Evolutionary conservation across 1,139 yeast genomes (phyloP).

Genomic region (Candida tropicalis): DNA sequence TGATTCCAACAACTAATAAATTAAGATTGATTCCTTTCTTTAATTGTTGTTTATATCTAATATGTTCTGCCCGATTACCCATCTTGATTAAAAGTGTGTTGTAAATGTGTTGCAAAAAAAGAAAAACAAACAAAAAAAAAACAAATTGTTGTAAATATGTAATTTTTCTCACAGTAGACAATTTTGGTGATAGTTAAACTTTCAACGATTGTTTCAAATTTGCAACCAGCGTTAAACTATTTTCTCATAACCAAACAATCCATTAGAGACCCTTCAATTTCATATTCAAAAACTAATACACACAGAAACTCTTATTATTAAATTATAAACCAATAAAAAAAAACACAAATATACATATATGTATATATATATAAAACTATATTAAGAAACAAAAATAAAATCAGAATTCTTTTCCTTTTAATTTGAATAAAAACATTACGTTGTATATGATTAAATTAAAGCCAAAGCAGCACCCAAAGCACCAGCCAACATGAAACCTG

Average conservation of each 20-base stretch:
- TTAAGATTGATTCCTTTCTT: constrained; percentile 29
- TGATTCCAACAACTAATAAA: constrained; percentile 35
- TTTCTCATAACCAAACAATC: neutral
- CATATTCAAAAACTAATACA: no score
- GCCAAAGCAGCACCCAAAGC: constrained; percentile 9
- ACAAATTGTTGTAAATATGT: neutral
- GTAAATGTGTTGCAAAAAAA: constrained; percentile 2
- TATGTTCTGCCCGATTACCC: constrained; percentile 8
- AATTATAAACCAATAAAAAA: neutral
- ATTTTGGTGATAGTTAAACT: no score
- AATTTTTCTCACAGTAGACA: no score
- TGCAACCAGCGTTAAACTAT: no score
- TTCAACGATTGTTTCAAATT: no score
- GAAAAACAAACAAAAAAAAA: neutral
- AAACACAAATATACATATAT: no score
- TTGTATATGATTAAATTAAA: constrained; percentile 5
- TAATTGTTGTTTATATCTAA: constrained; percentile 17
- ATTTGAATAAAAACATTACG: no score
- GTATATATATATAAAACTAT: neutral
- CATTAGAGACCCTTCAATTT: no score
- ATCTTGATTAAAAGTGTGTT: neutral
- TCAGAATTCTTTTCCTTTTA: no score
- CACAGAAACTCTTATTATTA: neutral
- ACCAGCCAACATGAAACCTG: constrained; percentile 10
- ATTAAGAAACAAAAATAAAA: neutral